These are phyloP conservation scores for Candida railenensis DNA, from an alignment of 805 yeast species.

Conservation along the genomic window DNA sequence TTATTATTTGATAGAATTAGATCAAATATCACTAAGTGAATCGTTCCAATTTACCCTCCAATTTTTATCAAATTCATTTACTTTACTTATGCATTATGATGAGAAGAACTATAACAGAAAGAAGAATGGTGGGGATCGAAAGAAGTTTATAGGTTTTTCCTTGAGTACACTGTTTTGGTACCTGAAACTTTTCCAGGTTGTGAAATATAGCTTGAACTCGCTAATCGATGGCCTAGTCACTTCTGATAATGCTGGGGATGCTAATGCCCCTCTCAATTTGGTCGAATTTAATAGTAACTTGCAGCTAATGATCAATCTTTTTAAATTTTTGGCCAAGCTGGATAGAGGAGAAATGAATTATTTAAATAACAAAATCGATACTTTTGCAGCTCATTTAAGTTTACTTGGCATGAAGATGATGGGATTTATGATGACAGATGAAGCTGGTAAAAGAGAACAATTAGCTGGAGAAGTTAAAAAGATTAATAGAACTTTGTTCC, in stretches of 20 bases:
- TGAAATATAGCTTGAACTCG: constrained; percentile 26
- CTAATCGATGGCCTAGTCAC: constrained; percentile 16
- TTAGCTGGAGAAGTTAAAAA: constrained; percentile 1
- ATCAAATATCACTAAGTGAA: constrained; percentile 37
- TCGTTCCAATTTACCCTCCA: constrained; percentile 42
- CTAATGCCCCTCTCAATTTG: constrained; percentile 21
- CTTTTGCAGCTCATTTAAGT: constrained; percentile 3
- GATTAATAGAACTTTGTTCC: background rate
- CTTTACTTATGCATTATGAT: constrained; percentile 26
- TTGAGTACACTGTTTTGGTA: constrained; percentile 30
- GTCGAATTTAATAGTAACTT: constrained; percentile 33
- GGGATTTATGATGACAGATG: constrained; percentile 19
- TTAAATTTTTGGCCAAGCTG: constrained; percentile 19
- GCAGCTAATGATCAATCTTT: constrained; percentile 31
- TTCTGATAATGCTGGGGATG: constrained; percentile 5
- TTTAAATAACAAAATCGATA: constrained; percentile 9
- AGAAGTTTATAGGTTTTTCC: constrained; percentile 13
- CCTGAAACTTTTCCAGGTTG: constrained; percentile 35
- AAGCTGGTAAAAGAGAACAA: constrained; percentile 4
- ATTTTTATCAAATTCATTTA: constrained; percentile 38
- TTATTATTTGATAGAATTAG: constrained; percentile 39
- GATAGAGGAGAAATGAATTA: constrained; percentile 11
- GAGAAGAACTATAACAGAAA: background rate
- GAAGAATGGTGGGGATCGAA: background rate
- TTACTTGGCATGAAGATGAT: constrained; percentile 12